Evolutionary conservation across 129 eudicot genomes (phyloP).

Genomic region (Flaveria ramosissima): DNA sequence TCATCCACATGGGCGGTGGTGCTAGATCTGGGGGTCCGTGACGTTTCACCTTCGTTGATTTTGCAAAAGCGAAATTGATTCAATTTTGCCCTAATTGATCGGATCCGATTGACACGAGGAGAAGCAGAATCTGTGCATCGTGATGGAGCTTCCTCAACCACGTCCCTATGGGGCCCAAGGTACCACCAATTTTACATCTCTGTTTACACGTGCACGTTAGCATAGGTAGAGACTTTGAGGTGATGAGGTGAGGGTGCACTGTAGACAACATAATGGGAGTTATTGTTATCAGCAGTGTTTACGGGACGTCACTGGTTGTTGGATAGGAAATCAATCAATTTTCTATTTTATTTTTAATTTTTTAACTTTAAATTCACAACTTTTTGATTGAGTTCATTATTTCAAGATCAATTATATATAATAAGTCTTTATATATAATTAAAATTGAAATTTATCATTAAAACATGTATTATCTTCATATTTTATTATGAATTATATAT

Average conservation of each 20-base stretch:
- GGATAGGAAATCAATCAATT: too few species aligned
- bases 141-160: conserved; percentile 89
- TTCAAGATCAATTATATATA: too few species aligned
- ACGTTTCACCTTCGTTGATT: conserved; percentile 20
- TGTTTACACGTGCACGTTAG: conserved; percentile 21
- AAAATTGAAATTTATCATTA: too few species aligned
- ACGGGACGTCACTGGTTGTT: too few species aligned
- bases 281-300: background rate
- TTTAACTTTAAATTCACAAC: too few species aligned
- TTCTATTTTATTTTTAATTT: too few species aligned
- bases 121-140: background rate
- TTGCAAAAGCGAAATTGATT: background rate
- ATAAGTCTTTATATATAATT: too few species aligned
- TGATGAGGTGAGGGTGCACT: conserved; percentile 4
- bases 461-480: too few species aligned
- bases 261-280: background rate
- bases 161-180: conserved; percentile 80
- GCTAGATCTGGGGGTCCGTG: conserved; percentile 52
- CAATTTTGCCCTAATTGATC: background rate
- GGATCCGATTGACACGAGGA: background rate
- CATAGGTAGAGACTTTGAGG: background rate
- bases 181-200: conserved; percentile 33
- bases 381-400: too few species aligned
- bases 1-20: conserved; percentile 27
- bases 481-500: too few species aligned